These are phyloP conservation scores for Lentinula guzmanii DNA, from an alignment of 768 basidiomycete species.

Conservation along the genomic window DNA sequence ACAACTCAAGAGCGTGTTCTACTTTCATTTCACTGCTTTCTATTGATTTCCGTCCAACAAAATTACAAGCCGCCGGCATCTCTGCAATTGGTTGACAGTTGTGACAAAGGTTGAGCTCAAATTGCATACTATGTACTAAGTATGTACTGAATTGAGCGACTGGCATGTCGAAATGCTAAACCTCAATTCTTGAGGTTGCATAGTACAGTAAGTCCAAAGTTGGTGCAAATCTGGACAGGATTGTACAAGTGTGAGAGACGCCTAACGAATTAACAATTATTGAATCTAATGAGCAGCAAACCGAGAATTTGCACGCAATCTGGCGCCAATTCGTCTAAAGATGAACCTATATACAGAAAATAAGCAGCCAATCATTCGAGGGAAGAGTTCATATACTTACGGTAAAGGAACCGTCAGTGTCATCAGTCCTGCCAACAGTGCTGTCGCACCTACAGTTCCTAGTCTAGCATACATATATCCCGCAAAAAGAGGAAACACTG, in stretches of 20 bases:
- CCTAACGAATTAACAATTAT: too few relatives aligned
- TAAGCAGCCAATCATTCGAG: not conserved
- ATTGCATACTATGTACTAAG: too few relatives aligned
- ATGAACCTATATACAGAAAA: slow-evolving; percentile 16
- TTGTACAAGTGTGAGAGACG: too few relatives aligned
- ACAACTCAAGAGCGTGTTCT: not conserved
- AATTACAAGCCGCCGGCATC: not conserved
- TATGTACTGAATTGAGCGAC: not conserved
- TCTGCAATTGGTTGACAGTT: not conserved
- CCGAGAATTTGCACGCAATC: slow-evolving; percentile 1
- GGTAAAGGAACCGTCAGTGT: slow-evolving; percentile 2
- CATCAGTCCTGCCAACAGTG: slow-evolving; percentile 23
- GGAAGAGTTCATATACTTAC: not conserved
- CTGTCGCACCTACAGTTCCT: slow-evolving; percentile 68
- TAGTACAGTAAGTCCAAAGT: too few relatives aligned
- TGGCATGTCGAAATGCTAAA: too few relatives aligned
- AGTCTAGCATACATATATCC: slow-evolving; percentile 44
- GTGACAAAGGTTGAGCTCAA: not conserved
- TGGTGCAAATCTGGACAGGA: too few relatives aligned
- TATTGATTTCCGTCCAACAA: not conserved
- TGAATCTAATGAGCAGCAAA: not conserved
- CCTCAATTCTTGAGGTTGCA: too few relatives aligned
- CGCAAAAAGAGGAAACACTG: slow-evolving; percentile 54
- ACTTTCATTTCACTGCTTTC: not conserved
- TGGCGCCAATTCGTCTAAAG: slow-evolving; percentile 1